Evolutionary conservation across 441 rosid species (phyloP).

Genomic region (Brassica balearica): DNA sequence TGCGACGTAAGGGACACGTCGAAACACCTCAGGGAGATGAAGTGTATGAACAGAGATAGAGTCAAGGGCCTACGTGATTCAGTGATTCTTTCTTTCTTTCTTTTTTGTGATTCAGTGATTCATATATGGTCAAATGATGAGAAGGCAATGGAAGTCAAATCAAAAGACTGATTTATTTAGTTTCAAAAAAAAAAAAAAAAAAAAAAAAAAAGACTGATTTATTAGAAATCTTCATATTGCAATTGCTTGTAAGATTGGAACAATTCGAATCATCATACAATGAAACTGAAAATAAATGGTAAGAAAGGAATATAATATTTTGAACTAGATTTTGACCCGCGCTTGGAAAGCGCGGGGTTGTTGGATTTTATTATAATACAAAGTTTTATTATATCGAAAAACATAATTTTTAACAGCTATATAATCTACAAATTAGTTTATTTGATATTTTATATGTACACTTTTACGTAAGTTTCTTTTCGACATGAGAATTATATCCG

Average conservation of each 20-base stretch:
- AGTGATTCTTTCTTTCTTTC: too few species aligned
- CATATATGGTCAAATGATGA: not conserved
- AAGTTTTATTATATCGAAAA: too few species aligned
- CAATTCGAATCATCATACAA: not conserved
- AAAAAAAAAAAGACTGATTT: not conserved
- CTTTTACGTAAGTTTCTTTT: too few species aligned
- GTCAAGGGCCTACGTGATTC: not conserved
- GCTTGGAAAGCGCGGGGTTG: too few species aligned
- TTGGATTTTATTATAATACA: too few species aligned
- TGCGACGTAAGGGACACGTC: constrained; percentile 7
- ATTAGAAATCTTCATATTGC: not conserved
- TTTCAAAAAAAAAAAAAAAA: too few species aligned
- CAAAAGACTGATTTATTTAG: not conserved
- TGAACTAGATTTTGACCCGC: too few species aligned
- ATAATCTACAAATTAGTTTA: too few species aligned
- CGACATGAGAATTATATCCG: too few species aligned
- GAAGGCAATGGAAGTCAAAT: not conserved
- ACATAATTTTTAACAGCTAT: too few species aligned
- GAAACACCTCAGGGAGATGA: not conserved
- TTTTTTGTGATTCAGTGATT: not conserved
- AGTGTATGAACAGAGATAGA: not conserved
- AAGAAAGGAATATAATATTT: not conserved
- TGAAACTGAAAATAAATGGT: not conserved
- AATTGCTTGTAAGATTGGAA: not conserved
- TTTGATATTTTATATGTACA: too few species aligned